A percentile compares a stretch with the other conserved stretches of the same genome.
phyloP scores from a whole-genome alignment of 2,329 filamentous ascomycete species.

The Aspergillus tanneri region DNA sequence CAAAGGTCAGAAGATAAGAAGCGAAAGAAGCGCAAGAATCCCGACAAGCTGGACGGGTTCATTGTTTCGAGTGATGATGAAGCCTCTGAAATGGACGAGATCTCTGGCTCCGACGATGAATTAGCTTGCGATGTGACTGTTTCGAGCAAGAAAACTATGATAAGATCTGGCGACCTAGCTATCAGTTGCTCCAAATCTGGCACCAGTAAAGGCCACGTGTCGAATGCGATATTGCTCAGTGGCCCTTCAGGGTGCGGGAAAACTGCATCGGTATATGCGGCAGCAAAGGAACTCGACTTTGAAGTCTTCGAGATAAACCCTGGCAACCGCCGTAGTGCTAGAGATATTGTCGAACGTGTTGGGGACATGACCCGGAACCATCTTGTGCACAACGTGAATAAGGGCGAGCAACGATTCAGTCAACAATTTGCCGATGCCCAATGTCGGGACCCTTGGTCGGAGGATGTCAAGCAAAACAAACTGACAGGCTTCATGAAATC shows the following conservation, averaged over 20 bases:
- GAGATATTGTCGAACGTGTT: slow-evolving; percentile 85
- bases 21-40: slow-evolving; percentile 64
- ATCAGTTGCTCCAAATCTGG: slow-evolving; percentile 32
- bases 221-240: slow-evolving; percentile 82
- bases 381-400: slow-evolving; percentile 62
- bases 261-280: slow-evolving; percentile 86
- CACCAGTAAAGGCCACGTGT: slow-evolving; percentile 52
- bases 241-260: slow-evolving; percentile 90
- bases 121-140: slow-evolving; percentile 41
- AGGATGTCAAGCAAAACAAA: slow-evolving; percentile 70
- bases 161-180: slow-evolving; percentile 41
- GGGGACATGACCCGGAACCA: slow-evolving; percentile 98
- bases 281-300: slow-evolving; percentile 86
- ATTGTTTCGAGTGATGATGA: slow-evolving; percentile 78
- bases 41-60: slow-evolving; percentile 74
- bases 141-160: slow-evolving; percentile 39
- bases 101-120: slow-evolving; percentile 60
- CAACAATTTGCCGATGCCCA: slow-evolving; percentile 32
- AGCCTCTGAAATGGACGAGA: slow-evolving; percentile 64
- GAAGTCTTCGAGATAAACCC: slow-evolving; percentile 95
- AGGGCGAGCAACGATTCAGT: slow-evolving; percentile 26
- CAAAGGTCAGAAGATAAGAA: slow-evolving; percentile 30
- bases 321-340: slow-evolving; percentile 77
- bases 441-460: slow-evolving; percentile 57
- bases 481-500: slow-evolving; percentile 79